phyloP scores from a whole-genome alignment of 805 yeast genomes.

The Saccharomycopsis guyanensis region DNA sequence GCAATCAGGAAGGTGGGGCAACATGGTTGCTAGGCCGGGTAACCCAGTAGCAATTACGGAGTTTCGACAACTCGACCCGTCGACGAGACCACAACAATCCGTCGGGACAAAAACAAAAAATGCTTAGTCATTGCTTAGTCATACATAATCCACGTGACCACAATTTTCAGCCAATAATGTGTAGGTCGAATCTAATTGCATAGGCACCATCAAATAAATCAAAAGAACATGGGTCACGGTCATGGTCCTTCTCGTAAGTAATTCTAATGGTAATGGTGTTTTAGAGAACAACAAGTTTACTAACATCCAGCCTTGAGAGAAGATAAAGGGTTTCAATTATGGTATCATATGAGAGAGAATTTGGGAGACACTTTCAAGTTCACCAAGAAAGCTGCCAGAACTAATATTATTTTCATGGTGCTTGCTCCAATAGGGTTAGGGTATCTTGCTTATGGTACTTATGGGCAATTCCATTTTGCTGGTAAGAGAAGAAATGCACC shows the following conservation, averaged over 20 bases:
- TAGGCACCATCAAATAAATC: background rate
- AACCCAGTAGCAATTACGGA: too few relatives aligned
- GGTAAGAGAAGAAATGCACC: conserved; percentile 17
- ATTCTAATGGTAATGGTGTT: too few relatives aligned
- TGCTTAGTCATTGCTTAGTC: too few relatives aligned
- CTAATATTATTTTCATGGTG: conserved; percentile 22
- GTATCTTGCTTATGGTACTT: conserved; percentile 27
- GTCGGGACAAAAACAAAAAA: too few relatives aligned
- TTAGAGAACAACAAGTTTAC: too few relatives aligned
- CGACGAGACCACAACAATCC: too few relatives aligned
- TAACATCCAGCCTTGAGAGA: conserved; percentile 13
- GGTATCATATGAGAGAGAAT: conserved; percentile 20
- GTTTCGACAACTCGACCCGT: too few relatives aligned
- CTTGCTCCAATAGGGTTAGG: conserved; percentile 29
- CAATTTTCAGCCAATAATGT: background rate
- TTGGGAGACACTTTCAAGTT: conserved; percentile 20
- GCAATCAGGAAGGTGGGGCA: too few relatives aligned
- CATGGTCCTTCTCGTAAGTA: conserved; percentile 21
- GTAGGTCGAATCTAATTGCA: background rate
- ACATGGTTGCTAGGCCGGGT: too few relatives aligned
- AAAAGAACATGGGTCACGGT: conserved; percentile 19
- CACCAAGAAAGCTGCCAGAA: conserved; percentile 19
- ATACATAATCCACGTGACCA: background rate
- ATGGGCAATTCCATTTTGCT: conserved; percentile 20
- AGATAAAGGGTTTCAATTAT: conserved; percentile 20